Evolutionary conservation across 1,139 yeast genomes (phyloP).

Genomic region (Yamadazyma jaroonii): DNA sequence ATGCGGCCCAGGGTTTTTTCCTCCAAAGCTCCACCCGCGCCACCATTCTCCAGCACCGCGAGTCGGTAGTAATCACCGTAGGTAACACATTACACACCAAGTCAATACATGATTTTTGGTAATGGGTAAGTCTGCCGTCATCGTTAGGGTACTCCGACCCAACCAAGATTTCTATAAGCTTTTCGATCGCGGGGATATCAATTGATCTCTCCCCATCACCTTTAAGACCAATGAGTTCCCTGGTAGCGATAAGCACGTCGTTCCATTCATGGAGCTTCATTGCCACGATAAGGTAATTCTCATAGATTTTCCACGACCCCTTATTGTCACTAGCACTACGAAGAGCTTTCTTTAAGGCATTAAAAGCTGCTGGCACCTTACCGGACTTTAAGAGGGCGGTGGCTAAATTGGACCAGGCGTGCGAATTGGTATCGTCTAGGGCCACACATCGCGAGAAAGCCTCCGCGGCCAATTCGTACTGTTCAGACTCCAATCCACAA

Average conservation of each 20-base stretch:
- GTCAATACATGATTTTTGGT: constrained; percentile 66
- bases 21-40: constrained; percentile 89
- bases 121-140: constrained; percentile 45
- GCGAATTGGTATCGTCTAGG: constrained; percentile 76
- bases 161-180: constrained; percentile 64
- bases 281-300: constrained; percentile 81
- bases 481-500: constrained; percentile 72
- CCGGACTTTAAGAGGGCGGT: constrained; percentile 68
- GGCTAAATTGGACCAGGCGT: constrained; percentile 94
- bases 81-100: constrained; percentile 69
- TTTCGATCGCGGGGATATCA: constrained; percentile 76
- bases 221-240: constrained; percentile 53
- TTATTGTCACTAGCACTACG: constrained; percentile 61
- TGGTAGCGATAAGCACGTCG: constrained; percentile 75
- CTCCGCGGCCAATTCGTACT: constrained; percentile 80
- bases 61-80: constrained; percentile 61
- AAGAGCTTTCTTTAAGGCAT: constrained; percentile 77
- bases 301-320: constrained; percentile 88
- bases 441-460: constrained; percentile 92
- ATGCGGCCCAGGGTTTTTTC: constrained; percentile 79
- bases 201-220: constrained; percentile 60
- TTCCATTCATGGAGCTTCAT: constrained; percentile 81
- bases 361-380: constrained; percentile 74
- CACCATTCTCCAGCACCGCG: constrained; percentile 80
- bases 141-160: constrained; percentile 48